These are phyloP conservation scores for Paradendryphiella salina DNA, from an alignment of 2,329 filamentous ascomycete species.

Conservation along the genomic window DNA sequence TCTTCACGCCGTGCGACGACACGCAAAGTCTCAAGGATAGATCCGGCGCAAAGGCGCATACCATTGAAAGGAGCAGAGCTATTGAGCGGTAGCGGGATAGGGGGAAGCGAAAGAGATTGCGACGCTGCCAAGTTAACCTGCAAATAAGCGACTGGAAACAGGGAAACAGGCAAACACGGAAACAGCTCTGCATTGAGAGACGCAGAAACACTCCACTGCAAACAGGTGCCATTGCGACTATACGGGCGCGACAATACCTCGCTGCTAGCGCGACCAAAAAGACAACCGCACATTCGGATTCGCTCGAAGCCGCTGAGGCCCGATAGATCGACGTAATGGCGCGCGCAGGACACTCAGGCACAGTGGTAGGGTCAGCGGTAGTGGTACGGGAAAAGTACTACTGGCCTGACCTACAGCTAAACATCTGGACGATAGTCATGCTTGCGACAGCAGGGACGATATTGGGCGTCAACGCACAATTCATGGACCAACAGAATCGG, in stretches of 20 bases:
- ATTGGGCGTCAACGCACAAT: constrained; percentile 63
- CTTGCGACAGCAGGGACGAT: constrained; percentile 61
- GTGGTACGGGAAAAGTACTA: constrained; percentile 59
- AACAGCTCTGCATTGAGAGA: not conserved
- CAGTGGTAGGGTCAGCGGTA: constrained; percentile 46
- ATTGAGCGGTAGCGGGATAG: not conserved
- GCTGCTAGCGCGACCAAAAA: not conserved
- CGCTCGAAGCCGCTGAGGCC: constrained; percentile 1
- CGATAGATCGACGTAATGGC: constrained; percentile 37
- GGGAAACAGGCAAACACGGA: constrained; percentile 5
- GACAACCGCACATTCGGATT: not conserved
- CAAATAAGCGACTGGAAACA: constrained; percentile 16
- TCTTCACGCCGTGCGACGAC: constrained; percentile 8
- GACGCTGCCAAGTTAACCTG: constrained; percentile 17
- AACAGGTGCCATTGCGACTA: not conserved
- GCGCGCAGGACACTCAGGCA: constrained; percentile 38
- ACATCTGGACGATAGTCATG: constrained; percentile 67
- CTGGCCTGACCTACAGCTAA: constrained; percentile 68
- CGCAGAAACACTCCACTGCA: no score
- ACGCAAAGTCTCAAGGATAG: not conserved
- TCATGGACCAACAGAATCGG: constrained; percentile 61
- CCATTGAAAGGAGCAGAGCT: not conserved
- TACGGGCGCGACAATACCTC: not conserved
- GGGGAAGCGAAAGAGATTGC: constrained; percentile 3
- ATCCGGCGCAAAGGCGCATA: not conserved